These are phyloP conservation scores for Atkinsonella texensis DNA, from an alignment of 2,329 filamentous ascomycete genomes.

Conservation along the genomic window DNA sequence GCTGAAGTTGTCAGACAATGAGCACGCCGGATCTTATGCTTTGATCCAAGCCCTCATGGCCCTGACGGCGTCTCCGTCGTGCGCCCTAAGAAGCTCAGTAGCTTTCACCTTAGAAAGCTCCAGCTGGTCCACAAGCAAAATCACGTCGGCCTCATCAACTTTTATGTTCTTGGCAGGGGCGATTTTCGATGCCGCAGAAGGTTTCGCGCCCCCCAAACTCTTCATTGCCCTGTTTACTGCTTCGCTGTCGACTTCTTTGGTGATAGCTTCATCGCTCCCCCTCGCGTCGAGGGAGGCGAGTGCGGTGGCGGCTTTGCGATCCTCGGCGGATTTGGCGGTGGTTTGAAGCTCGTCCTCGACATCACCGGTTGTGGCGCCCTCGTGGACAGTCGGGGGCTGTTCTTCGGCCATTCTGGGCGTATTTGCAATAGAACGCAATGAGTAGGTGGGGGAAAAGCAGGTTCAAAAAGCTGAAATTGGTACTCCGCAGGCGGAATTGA, in stretches of 20 bases:
- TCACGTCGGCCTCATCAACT: slow-evolving; percentile 60
- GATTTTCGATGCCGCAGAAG: slow-evolving; percentile 14
- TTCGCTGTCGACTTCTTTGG: slow-evolving; percentile 53
- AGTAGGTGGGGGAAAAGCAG: not conserved
- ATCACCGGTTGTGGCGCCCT: slow-evolving; percentile 48
- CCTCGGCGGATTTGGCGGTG: slow-evolving; percentile 55
- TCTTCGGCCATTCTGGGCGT: slow-evolving; percentile 41
- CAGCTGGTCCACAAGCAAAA: slow-evolving; percentile 58
- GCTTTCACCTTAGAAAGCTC: slow-evolving; percentile 61
- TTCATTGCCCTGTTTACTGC: slow-evolving; percentile 63
- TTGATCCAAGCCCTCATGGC: slow-evolving; percentile 49
- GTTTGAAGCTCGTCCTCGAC: slow-evolving; percentile 42
- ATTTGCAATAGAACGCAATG: not conserved
- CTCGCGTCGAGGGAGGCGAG: slow-evolving; percentile 52
- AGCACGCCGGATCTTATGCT: slow-evolving; percentile 9
- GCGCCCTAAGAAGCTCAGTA: slow-evolving; percentile 58
- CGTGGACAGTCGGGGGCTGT: slow-evolving; percentile 44
- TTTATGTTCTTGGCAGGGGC: slow-evolving; percentile 51
- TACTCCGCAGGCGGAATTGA: not conserved
- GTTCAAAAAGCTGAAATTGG: no score
- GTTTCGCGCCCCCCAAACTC: slow-evolving; percentile 33
- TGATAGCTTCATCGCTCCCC: slow-evolving; percentile 31
- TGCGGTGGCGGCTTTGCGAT: slow-evolving; percentile 64
- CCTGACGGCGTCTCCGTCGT: slow-evolving; percentile 58
- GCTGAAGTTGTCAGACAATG: not conserved